phyloP scores from a whole-genome alignment of 1,284 basidiomycete species.

The Abortiporus biennis region DNA sequence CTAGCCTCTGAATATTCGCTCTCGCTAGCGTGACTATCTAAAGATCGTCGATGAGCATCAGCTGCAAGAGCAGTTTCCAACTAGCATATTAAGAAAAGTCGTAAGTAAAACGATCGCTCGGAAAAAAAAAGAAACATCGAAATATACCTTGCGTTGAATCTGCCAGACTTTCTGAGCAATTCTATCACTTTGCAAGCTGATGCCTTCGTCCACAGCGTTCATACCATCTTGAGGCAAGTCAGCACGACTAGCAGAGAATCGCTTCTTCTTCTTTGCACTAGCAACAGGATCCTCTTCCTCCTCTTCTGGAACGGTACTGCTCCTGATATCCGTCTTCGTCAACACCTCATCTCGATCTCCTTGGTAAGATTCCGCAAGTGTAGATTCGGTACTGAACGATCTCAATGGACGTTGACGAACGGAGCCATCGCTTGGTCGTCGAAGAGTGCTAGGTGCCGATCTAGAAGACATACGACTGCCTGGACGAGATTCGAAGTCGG shows the following conservation, averaged over 20 bases:
- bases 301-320: conserved; percentile 47
- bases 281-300: conserved; percentile 40
- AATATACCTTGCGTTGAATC: conserved; percentile 73
- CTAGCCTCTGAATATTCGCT: conserved; percentile 34
- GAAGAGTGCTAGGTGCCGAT: conserved; percentile 41
- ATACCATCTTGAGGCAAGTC: conserved; percentile 68
- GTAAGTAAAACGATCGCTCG: neutral
- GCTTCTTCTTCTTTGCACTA: conserved; percentile 52
- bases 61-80: conserved; percentile 64
- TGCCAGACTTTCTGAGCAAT: conserved; percentile 79
- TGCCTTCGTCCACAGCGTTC: conserved; percentile 77
- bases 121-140: conserved; percentile 5
- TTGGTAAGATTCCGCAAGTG: conserved; percentile 60
- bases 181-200: conserved; percentile 74
- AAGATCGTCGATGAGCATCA: conserved; percentile 40
- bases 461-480: conserved; percentile 35
- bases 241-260: conserved; percentile 62
- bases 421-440: conserved; percentile 45
- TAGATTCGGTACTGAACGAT: conserved; percentile 70
- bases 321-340: conserved; percentile 37
- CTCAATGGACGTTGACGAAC: conserved; percentile 32
- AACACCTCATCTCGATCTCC: conserved; percentile 21
- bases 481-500: conserved; percentile 56
- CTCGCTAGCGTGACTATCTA: conserved; percentile 38
- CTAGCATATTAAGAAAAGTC: conserved; percentile 29